Base-by-base conservation (phyloP, 257 asterid genomes). In the Solanum appendiculatum region DNA sequence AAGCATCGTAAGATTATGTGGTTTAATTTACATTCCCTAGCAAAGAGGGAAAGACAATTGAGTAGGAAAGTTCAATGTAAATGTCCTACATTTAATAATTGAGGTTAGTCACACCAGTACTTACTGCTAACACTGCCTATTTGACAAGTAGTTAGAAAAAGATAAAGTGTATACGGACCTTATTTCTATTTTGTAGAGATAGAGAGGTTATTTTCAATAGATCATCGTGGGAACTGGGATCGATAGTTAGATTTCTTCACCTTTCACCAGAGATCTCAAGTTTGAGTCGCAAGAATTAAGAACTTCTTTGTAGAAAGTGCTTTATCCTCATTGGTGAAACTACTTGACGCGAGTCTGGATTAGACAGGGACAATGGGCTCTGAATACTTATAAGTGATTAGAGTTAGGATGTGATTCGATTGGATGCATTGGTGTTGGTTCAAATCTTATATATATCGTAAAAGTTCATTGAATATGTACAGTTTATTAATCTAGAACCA, bases 331-430 rank as follows among this genome's bases (percentile, higher is more conserved):
- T 34, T 70, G 23, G 16, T 33, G 14, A 70, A 9, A 33, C 78
- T 69, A 3, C 7, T 33, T 29, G 14, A 70, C 3, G 3, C 3
- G 25, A 33, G 78, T 70, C 2, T 37, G 25, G 2, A 70, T 70
- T 70, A 33, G 42, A 33, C 0, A 0, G 15, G 15, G 7, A 21
- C 7, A 16, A 8, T 8, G 7, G 15, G 8, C 42, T 33, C 78
- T 33, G 3, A 0, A 34, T 18, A 31, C 42, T 69, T 36, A n/a
- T 0, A 4, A 8, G 15, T 33, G 16, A 11, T 0, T 0, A 9
- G 44, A 70, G 42, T 34, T 34, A 18, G 15, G 25, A 25, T 25
- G 3, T 70, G 0, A 31, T 68, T 68, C 5, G 0, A 1, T 16
- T 15, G 11, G 16, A 29, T 14, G 11, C 74, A 16, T 7, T 1